phyloP scores from a whole-genome alignment of 2,329 filamentous ascomycete genomes.

The Aureobasidium uvarum region DNA sequence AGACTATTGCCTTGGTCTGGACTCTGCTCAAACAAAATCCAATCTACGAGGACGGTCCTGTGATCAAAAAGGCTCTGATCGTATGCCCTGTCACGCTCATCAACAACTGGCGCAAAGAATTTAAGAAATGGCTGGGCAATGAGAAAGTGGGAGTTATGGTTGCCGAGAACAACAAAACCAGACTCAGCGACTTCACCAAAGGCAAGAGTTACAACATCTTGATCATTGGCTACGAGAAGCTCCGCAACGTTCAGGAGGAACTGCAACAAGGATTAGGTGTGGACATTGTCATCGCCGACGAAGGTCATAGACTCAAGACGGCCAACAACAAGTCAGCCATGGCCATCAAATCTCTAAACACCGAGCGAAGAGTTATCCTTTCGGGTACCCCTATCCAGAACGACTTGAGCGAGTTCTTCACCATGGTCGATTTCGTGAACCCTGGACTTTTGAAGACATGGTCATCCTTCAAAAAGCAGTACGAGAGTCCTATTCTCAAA shows the following conservation, averaged over 20 bases:
- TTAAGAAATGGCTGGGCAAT: constrained; percentile 70
- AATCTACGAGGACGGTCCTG: constrained; percentile 56
- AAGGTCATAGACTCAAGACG: constrained; percentile 66
- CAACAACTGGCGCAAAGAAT: constrained; percentile 71
- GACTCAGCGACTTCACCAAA: constrained; percentile 66
- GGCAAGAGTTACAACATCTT: constrained; percentile 67
- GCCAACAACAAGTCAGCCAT: constrained; percentile 66
- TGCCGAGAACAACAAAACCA: constrained; percentile 58
- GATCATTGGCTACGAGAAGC: constrained; percentile 72
- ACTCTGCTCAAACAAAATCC: constrained; percentile 71
- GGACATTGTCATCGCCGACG: constrained; percentile 69
- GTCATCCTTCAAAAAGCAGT: constrained; percentile 62
- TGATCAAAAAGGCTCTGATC: constrained; percentile 68
- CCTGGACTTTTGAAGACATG: constrained; percentile 63
- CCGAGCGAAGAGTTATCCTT: constrained; percentile 60
- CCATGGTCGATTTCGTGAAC: constrained; percentile 67
- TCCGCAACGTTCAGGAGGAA: constrained; percentile 64
- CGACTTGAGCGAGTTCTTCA: constrained; percentile 65
- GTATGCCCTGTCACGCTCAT: constrained; percentile 72
- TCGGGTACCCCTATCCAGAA: constrained; percentile 69
- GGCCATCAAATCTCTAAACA: constrained; percentile 63
- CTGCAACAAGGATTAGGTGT: constrained; percentile 62
- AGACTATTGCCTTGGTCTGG: constrained; percentile 70
- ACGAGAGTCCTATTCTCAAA: constrained; percentile 63
- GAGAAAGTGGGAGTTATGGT: constrained; percentile 69